Conservation (phyloP, 1,284 basidiomycete genomes). For the Ustilago trichophora region DNA sequence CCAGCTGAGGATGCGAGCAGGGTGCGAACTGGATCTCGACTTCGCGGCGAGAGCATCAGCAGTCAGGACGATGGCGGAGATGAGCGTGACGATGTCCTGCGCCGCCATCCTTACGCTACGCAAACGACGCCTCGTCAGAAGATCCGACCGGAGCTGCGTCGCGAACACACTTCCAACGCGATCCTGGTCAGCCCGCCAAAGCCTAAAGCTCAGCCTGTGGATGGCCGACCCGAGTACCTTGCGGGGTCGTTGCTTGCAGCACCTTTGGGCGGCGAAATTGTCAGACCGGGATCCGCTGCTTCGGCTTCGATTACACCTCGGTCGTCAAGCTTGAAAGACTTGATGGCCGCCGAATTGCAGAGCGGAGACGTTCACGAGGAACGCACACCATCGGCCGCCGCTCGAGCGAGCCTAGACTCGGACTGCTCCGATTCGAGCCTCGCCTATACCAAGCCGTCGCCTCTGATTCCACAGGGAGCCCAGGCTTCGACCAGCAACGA, state of each 20-base stretch:
- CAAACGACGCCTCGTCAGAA: slow-evolving; percentile 26
- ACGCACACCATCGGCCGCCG: neutral
- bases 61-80: slow-evolving; percentile 12
- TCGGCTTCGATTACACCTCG: slow-evolving; percentile 25
- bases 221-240: neutral
- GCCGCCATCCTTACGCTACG: slow-evolving; percentile 1
- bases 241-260: neutral
- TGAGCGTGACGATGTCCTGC: neutral
- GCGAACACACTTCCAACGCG: slow-evolving; percentile 38
- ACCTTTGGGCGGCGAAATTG: neutral
- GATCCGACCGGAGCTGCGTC: slow-evolving; percentile 21
- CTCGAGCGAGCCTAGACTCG: slow-evolving; percentile 17
- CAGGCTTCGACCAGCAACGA: no score
- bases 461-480: slow-evolving; percentile 11
- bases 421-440: slow-evolving; percentile 28
- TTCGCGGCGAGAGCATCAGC: slow-evolving; percentile 28
- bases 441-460: slow-evolving; percentile 42
- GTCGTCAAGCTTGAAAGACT: slow-evolving; percentile 32
- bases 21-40: slow-evolving; percentile 6
- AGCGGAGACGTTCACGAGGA: neutral
- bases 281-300: slow-evolving; percentile 1
- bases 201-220: neutral
- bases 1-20: neutral
- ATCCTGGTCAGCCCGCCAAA: slow-evolving; percentile 22
- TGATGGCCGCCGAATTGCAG: slow-evolving; percentile 11